phyloP scores from a whole-genome alignment of 805 yeast genomes.

The Barnettozyma californica region DNA sequence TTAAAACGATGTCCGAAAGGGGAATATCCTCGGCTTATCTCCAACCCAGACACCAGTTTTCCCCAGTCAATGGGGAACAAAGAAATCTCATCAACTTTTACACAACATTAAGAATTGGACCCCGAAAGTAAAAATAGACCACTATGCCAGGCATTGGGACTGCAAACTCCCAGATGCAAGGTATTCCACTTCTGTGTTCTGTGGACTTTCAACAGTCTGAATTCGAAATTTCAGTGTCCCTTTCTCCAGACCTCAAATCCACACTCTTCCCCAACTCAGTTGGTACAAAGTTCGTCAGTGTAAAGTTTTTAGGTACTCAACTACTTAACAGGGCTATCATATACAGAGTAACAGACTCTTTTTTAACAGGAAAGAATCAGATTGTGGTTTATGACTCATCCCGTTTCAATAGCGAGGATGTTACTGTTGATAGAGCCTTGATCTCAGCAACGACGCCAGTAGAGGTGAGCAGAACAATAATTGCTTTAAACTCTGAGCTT shows the following conservation, averaged over 20 bases:
- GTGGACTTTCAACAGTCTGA: conserved; percentile 3
- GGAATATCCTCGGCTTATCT: neutral
- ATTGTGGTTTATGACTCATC: conserved; percentile 6
- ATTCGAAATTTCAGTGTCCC: neutral
- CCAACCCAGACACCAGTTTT: neutral
- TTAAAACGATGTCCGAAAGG: neutral
- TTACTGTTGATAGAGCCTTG: conserved; percentile 19
- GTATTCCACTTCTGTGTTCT: neutral
- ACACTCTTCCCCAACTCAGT: neutral
- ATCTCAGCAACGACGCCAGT: conserved; percentile 14
- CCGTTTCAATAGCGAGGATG: conserved; percentile 14
- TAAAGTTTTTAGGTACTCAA: conserved; percentile 18
- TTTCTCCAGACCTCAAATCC: conserved; percentile 6
- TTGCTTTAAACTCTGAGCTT: conserved; percentile 19
- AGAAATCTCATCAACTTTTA: neutral
- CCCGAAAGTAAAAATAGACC: neutral
- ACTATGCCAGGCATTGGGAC: neutral
- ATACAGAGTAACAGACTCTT: conserved; percentile 6
- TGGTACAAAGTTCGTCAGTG: conserved; percentile 8
- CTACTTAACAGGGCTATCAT: conserved; percentile 5
- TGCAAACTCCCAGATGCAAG: neutral
- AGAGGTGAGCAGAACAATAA: conserved; percentile 14
- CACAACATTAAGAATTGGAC: neutral
- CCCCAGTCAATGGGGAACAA: neutral
- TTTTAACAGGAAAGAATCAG: conserved; percentile 9